Percentiles rank a stretch among this genome's conserved stretches.
Conservation (phyloP, 345 rosid genomes). For the Arabidopsis arenosa region DNA sequence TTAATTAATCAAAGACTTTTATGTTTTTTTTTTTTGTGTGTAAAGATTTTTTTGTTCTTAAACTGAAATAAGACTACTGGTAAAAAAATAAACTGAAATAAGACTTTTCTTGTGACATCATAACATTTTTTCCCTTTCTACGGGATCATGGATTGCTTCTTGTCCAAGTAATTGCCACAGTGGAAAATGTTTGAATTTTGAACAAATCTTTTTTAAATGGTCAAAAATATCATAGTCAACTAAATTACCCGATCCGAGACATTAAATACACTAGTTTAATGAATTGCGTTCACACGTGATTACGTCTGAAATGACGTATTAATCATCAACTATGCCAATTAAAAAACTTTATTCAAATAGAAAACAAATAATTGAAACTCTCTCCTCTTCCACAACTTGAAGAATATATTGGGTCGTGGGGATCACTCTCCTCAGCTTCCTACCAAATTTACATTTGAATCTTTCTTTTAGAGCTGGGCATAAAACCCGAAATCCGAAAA, state of each 20-base stretch:
- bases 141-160: conserved; percentile 10
- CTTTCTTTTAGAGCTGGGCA: too few species aligned
- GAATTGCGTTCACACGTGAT: background rate
- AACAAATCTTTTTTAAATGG: background rate
- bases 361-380: background rate
- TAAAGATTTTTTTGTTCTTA: background rate
- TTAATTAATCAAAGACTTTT: too few species aligned
- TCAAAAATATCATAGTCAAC: conserved; percentile 7
- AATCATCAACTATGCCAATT: background rate
- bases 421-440: conserved; percentile 33
- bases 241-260: background rate
- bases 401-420: conserved; percentile 3
- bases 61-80: background rate
- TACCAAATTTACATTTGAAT: background rate
- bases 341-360: too few species aligned
- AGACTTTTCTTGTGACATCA: background rate
- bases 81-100: background rate
- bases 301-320: conserved; percentile 34
- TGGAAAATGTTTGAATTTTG: background rate
- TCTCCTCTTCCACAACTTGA: conserved; percentile 23
- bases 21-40: too few species aligned
- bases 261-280: background rate
- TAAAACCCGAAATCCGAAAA: too few species aligned
- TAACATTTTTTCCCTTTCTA: background rate
- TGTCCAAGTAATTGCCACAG: conserved; percentile 16